These are phyloP conservation scores for Paspalum vaginatum DNA, from an alignment of 176 grass and related monocot species.

Conservation along the genomic window DNA sequence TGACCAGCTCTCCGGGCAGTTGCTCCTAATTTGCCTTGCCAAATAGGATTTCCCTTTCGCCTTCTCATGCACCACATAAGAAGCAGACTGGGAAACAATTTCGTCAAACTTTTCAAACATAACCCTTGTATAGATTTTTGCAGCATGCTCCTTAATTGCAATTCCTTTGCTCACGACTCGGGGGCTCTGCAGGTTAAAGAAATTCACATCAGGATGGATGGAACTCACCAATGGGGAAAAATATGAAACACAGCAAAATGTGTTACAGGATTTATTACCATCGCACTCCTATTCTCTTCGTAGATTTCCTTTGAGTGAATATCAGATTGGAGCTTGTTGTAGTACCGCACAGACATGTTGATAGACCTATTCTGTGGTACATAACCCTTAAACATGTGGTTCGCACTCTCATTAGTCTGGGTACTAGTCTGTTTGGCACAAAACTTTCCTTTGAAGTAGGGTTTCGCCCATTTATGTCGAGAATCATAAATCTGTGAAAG, in stretches of 20 bases:
- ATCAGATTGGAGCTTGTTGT: slow-evolving; percentile 13
- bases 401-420: neutral
- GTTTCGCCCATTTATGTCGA: neutral
- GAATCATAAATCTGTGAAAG: slow-evolving; percentile 20
- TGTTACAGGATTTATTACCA: slow-evolving; percentile 6
- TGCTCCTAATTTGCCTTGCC: neutral
- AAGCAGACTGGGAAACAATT: slow-evolving; percentile 17
- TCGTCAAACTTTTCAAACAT: slow-evolving; percentile 28
- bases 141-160: slow-evolving; percentile 21
- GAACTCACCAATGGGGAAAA: neutral
- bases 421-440: neutral
- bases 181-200: neutral
- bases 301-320: neutral
- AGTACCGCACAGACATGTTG: slow-evolving; percentile 17
- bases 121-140: slow-evolving; percentile 13
- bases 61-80: slow-evolving; percentile 24
- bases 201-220: neutral
- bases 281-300: slow-evolving; percentile 2
- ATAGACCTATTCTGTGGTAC: slow-evolving; percentile 4
- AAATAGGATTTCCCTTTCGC: slow-evolving; percentile 29
- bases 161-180: slow-evolving; percentile 10
- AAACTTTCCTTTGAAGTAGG: neutral
- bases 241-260: neutral
- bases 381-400: slow-evolving; percentile 23
- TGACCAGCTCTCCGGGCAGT: slow-evolving; percentile 3